phyloP scores from a whole-genome alignment of 805 yeast genomes.

The Cyberlindnera lachancei region DNA sequence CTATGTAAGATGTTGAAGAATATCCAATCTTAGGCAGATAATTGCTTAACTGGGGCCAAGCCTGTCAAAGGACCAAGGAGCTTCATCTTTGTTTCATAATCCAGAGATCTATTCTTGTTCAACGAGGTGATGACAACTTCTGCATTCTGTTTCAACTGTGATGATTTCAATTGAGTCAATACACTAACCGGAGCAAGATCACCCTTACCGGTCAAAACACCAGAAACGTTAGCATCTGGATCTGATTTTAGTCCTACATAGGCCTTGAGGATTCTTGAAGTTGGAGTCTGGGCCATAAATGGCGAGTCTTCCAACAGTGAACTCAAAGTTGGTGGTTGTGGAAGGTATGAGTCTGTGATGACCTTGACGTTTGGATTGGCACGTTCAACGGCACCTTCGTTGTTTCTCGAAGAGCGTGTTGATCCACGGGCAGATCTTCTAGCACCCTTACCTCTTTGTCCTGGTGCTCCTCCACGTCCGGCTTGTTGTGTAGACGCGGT shows the following conservation, averaged over 20 bases:
- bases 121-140: constrained; percentile 19
- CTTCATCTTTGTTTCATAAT: constrained; percentile 17
- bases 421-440: neutral
- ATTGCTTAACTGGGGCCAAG: constrained; percentile 19
- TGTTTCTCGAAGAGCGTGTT: neutral
- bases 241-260: constrained; percentile 10
- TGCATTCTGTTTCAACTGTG: constrained; percentile 18
- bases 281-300: constrained; percentile 16
- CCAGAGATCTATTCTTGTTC: constrained; percentile 19
- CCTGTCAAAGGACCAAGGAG: constrained; percentile 24
- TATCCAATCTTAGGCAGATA: constrained; percentile 6
- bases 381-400: neutral
- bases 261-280: constrained; percentile 18
- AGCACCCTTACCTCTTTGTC: constrained; percentile 5
- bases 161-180: constrained; percentile 11
- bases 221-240: constrained; percentile 11
- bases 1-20: neutral
- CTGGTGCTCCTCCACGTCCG: constrained; percentile 4
- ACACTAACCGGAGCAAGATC: constrained; percentile 5
- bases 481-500: constrained; percentile 1
- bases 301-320: constrained; percentile 9
- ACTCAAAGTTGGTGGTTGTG: constrained; percentile 14
- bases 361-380: constrained; percentile 14
- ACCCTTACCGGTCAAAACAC: constrained; percentile 14
- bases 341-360: constrained; percentile 13